Evolutionary conservation across 202 grass and related monocot genomes (phyloP), one percentile per base, ranked within the genome.

Genomic region (Musa balbisiana): DNA sequence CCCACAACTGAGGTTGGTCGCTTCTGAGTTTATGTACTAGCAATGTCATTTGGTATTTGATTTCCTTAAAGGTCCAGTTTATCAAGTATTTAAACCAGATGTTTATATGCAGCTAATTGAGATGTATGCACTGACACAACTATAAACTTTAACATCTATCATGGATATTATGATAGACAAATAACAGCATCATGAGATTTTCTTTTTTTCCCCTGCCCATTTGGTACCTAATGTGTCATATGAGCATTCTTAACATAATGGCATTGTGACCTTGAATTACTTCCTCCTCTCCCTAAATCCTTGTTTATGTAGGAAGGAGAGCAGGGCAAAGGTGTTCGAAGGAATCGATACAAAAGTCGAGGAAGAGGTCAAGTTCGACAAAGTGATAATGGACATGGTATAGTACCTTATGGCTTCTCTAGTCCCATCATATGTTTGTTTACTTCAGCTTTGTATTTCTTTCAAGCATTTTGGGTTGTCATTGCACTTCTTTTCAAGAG

Each of bases 311-410:
- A 89, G 90, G 85, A 82, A 64, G 74, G 75, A 51, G 64, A 52
- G 50, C 84, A 81, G 73, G 53, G 52, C 79, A 92, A 87, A 84
- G 82, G 75, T 74, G 86, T 68, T 10, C 82, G 62, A 51, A 90
- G 79, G 75, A 82, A 75, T 75, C 54, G 72, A 23, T 76, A 84
- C 70, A 85, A 64, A 71, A 72, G 33, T 52, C 85, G 87, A 82
- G 80, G 75, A 79, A 91, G 82, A 78, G 70, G 82, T 81, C 83
- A 80, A 27, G 62, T 73, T 84, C 89, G 87, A 65, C 81, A 85
- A 79, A 87, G 78, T 74, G 51, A 56, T 80, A 80, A 72, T 53
- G 81, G 76, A 77, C 88, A 88, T 82, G 83, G 91, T 90, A 83
- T 73, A 51, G 5, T 80, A 55, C 43, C 68, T 76, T 59, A 17